Conservation (phyloP, 208 protist genomes). For the Kentomonas sorsogonicus region DNA sequence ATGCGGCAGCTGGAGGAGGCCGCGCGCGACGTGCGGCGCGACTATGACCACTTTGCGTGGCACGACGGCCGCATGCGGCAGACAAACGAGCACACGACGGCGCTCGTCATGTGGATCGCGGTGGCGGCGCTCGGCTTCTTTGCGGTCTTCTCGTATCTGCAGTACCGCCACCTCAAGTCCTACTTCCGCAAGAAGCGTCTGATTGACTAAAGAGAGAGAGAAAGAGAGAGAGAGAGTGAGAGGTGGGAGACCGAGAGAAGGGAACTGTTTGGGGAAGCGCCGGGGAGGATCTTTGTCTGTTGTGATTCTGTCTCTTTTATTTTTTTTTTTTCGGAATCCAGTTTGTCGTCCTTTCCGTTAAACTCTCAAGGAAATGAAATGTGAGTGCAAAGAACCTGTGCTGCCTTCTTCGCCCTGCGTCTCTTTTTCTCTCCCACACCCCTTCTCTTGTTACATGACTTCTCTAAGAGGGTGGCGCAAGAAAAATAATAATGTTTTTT, state of each 20-base stretch:
- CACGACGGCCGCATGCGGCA: constrained; percentile 85
- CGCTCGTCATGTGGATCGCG: constrained; percentile 61
- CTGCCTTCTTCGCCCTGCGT: too few species aligned
- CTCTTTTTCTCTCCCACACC: too few species aligned
- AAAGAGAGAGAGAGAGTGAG: constrained; percentile 11
- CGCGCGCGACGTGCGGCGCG: constrained; percentile 69
- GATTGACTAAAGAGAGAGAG: constrained; percentile 58
- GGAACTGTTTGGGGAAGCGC: too few species aligned
- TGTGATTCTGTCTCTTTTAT: constrained; percentile 1
- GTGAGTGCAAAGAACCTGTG: too few species aligned
- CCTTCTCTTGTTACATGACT: too few species aligned
- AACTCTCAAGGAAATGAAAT: too few species aligned
- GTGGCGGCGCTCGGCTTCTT: constrained; percentile 59
- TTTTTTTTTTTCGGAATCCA: constrained; percentile 3
- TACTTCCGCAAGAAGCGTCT: constrained; percentile 89
- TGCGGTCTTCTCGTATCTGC: constrained; percentile 58
- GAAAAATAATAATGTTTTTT: too few species aligned
- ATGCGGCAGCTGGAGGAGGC: constrained; percentile 83
- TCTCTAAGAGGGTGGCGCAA: too few species aligned
- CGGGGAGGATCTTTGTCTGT: too few species aligned
- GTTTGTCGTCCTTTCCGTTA: too few species aligned
- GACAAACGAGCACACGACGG: constrained; percentile 79
- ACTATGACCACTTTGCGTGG: constrained; percentile 85
- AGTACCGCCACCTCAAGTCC: constrained; percentile 70
- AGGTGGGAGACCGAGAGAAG: background rate